Conservation (phyloP, 2,329 filamentous ascomycete genomes). For the Samsoniella hepiali region DNA sequence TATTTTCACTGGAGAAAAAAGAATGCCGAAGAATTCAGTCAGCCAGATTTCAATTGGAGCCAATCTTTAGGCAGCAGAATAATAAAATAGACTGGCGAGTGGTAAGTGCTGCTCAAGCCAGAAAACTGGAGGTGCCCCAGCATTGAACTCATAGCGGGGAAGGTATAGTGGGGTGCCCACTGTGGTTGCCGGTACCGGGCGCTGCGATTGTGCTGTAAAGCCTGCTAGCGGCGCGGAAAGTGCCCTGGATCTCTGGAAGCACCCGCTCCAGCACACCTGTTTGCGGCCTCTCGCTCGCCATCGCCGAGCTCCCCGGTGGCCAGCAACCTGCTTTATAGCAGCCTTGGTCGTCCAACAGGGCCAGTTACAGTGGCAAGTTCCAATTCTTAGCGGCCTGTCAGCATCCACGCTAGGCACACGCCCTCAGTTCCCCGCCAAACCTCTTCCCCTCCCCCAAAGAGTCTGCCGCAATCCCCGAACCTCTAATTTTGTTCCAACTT, state of each 20-base stretch:
- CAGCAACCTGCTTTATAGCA: not conserved
- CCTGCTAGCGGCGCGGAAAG: not conserved
- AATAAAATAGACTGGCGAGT: not conserved
- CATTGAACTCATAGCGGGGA: constrained; percentile 12
- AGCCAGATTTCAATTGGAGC: not conserved
- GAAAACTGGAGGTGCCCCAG: constrained; percentile 11
- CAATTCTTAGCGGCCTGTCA: not conserved
- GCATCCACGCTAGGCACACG: not conserved
- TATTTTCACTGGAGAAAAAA: not conserved
- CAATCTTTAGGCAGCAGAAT: not conserved
- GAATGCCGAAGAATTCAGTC: not conserved
- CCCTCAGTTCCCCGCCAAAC: constrained; percentile 14
- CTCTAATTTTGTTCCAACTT: not conserved
- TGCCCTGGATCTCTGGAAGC: not conserved
- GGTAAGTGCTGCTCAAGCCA: not conserved
- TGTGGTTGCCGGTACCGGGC: not conserved
- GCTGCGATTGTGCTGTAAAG: not conserved
- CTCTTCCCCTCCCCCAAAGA: not conserved
- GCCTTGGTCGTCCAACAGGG: not conserved
- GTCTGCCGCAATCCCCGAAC: constrained; percentile 5
- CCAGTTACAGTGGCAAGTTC: not conserved
- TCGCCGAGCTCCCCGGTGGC: constrained; percentile 5
- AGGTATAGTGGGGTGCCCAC: not conserved
- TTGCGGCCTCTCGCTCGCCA: not conserved
- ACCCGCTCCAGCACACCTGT: not conserved